Evolutionary conservation across 768 basidiomycete genomes (phyloP).

Genomic region (Ramaria sp.): DNA sequence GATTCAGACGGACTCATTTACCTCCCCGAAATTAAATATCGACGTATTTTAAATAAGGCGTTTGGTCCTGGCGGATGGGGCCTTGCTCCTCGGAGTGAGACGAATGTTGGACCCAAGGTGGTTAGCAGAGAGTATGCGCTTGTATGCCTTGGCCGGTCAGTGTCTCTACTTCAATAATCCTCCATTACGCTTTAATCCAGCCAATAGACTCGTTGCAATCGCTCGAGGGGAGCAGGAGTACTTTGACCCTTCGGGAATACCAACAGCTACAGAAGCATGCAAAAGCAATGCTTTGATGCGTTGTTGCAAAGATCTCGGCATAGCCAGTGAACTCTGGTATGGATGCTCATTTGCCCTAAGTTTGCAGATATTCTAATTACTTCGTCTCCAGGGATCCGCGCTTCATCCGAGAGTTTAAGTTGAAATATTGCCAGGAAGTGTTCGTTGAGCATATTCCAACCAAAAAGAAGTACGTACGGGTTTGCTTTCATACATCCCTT

Average conservation of each 20-base stretch:
- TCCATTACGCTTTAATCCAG: neutral
- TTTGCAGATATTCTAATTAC: neutral
- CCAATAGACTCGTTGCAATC: slow-evolving; percentile 67
- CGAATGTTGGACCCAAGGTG: slow-evolving; percentile 76
- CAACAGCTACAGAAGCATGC: slow-evolving; percentile 90
- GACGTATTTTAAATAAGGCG: slow-evolving; percentile 81
- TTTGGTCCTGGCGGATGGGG: slow-evolving; percentile 98
- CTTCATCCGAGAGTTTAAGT: slow-evolving; percentile 90
- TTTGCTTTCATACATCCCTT: slow-evolving; percentile 7
- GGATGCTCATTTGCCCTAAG: slow-evolving; percentile 13
- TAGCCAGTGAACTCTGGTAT: slow-evolving; percentile 94
- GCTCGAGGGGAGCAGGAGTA: slow-evolving; percentile 95
- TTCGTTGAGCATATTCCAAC: slow-evolving; percentile 75
- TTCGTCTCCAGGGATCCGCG: slow-evolving; percentile 68
- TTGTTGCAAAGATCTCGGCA: slow-evolving; percentile 92
- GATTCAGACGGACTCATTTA: slow-evolving; percentile 79
- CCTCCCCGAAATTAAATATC: slow-evolving; percentile 95
- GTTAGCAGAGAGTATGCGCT: slow-evolving; percentile 93
- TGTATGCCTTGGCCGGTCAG: slow-evolving; percentile 83
- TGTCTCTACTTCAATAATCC: slow-evolving; percentile 6
- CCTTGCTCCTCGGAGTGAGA: slow-evolving; percentile 85
- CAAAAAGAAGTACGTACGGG: slow-evolving; percentile 74
- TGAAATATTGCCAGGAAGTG: slow-evolving; percentile 71
- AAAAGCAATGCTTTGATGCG: slow-evolving; percentile 97
- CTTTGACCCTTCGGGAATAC: slow-evolving; percentile 81